Evolutionary conservation across 202 grass and related monocot species (phyloP), one percentile per base, ranked within the genome.

Genomic region (Setaria viridis): DNA sequence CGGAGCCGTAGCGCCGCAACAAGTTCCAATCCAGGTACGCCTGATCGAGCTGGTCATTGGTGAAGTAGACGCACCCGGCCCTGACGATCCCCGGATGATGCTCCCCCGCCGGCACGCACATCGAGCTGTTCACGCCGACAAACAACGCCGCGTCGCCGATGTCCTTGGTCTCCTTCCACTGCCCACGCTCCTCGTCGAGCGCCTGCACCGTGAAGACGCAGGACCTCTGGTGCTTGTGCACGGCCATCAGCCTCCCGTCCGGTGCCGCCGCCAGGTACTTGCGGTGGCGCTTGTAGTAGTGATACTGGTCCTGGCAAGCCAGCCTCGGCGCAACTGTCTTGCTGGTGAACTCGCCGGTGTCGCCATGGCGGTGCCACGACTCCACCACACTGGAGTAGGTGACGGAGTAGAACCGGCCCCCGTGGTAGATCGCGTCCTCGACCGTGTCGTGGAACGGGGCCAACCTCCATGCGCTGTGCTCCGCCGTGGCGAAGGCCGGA

Each of bases 181-280:
- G 58, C 13, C 11, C 7, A 1, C 7, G 14, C 14, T 4, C 58
- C 41, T 9, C 7, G 13, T 77, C 42, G 13, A 64, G 41, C 29
- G 64, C 29, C 7, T 17, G 21, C 3, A 78, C 42, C n/a, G 6
- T 33, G 58, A 64, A 69, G 39, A 14, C 10, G 48, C 1, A 13
- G 11, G 11, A 19, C 53, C 3, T 41, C 2, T 9, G 6, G 17
- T 59, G 19, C 64, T 78, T 79, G 45, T 72, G 5, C 75, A 79
- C 76, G 43, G 47, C 67, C 66, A 72, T 72, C 20, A 86, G 76
- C 45, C 43, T 43, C 55, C 76, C 84, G 32, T 29, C 75, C 12
- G 66, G 45, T 8, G 75, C 55, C 19, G 54, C 75, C 30, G 66
- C 75, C 19, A 85, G 8, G 75, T 85, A 85, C 65, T 72, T 85